These are phyloP conservation scores for Hammondia hammondi DNA, from an alignment of 169 alveolate species.

Conservation along the genomic window DNA sequence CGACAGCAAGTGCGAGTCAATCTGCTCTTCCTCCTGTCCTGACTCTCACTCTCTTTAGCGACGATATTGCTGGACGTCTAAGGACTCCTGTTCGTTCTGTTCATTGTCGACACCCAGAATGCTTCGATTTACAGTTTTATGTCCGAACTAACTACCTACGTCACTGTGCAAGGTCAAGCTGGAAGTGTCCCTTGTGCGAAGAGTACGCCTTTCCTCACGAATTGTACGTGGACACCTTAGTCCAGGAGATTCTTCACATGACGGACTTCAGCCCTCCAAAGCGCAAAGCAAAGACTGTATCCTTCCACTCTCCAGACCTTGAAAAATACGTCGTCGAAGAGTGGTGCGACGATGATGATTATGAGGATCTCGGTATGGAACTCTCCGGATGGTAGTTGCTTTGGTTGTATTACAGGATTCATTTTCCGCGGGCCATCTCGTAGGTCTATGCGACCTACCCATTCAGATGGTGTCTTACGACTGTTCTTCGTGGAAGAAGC, in stretches of 20 bases:
- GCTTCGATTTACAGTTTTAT: constrained; percentile 19
- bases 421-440: too few relatives aligned
- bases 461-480: too few relatives aligned
- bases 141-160: constrained; percentile 28
- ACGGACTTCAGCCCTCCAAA: background rate
- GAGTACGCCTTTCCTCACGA: constrained; percentile 27
- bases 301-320: background rate
- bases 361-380: background rate
- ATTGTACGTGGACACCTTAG: constrained; percentile 15
- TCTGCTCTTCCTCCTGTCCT: background rate
- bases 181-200: constrained; percentile 32
- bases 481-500: too few relatives aligned
- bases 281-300: background rate
- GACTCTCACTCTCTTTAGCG: background rate
- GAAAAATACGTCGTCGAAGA: background rate
- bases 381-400: background rate
- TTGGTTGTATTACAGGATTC: too few relatives aligned
- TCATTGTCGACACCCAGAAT: constrained; percentile 16
- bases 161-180: background rate
- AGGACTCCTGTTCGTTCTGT: constrained; percentile 1
- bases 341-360: background rate
- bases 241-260: constrained; percentile 18
- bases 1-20: background rate
- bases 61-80: constrained; percentile 4
- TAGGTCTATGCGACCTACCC: too few relatives aligned